Base-by-base conservation (phyloP, 345 rosid species). In the Raphanus raphanistrum region DNA sequence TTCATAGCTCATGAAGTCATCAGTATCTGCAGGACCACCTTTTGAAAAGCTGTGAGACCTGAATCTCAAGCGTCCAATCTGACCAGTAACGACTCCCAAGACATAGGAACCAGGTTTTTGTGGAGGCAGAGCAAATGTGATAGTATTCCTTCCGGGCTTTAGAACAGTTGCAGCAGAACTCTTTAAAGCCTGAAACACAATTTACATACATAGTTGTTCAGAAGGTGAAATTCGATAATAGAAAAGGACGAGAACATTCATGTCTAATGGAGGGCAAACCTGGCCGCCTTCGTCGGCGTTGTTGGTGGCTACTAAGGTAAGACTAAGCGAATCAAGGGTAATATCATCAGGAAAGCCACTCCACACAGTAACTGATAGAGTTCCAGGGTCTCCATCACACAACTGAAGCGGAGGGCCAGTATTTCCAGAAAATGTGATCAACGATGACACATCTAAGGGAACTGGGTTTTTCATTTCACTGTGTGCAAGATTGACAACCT, bases 271-370 rank as follows among this genome's bases (percentile, higher is more conserved):
- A 84, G 70, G 1, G 63, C 86, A 81, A 70, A 92, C 98, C 96
- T 90, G 92, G 69, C 86, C 85, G 68, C 97, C 92, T 85, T 91
- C 98, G 77, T 95, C 99, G 66, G 93, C 84, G 75, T 88, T 91
- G 83, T 76, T 85, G 26, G 92, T 91, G 67, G 97, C 96, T 84
- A 84, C 89, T 89, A 92, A 84, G 77, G 97, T 92, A 78, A 95
- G 92, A 81, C 84, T 90, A 68, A 95, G 90, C 5, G 91, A 90
- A 85, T 92, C 98, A 82, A 95, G 90, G 55, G 93, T 95, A 84
- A 95, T 95, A 74, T 92, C 91, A 84, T 91, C 91, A 80, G 98
- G 98, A 85, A 95, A 95, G 45, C 97, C 98, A 82, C 99, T 95
- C 99, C 98, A 91, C 60, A 92, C 90, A 68, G 90, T 87, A 35